Percentiles rank a stretch among this genome's conserved stretches.
Evolutionary conservation across 2,329 filamentous ascomycete species (phyloP).

Genomic region (Paraphoma sp.): DNA sequence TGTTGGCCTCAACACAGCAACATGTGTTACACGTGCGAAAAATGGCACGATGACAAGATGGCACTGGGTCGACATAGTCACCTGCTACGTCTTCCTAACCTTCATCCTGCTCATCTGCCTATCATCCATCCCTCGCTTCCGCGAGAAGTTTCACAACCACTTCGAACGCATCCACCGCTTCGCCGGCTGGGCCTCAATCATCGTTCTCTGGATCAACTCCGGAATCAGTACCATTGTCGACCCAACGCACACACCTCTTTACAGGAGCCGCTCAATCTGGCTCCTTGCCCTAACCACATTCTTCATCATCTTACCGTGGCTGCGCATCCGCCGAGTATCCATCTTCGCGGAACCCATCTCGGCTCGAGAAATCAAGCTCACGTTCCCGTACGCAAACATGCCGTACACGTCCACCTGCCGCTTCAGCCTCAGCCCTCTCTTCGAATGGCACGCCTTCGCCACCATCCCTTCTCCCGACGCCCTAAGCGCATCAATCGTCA

Average conservation of each 20-base stretch:
- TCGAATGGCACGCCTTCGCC: slow-evolving; percentile 49
- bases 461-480: slow-evolving; percentile 32
- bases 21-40: background rate
- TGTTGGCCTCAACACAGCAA: slow-evolving; percentile 36
- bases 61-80: slow-evolving; percentile 25
- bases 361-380: slow-evolving; percentile 72
- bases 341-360: slow-evolving; percentile 73
- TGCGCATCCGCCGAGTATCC: slow-evolving; percentile 70
- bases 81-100: slow-evolving; percentile 18
- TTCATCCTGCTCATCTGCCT: slow-evolving; percentile 32
- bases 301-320: slow-evolving; percentile 75
- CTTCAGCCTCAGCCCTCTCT: slow-evolving; percentile 24
- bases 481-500: slow-evolving; percentile 26
- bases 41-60: slow-evolving; percentile 15
- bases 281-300: slow-evolving; percentile 69
- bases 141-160: slow-evolving; percentile 36
- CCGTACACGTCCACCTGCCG: slow-evolving; percentile 30
- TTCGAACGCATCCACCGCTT: slow-evolving; percentile 47
- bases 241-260: slow-evolving; percentile 2
- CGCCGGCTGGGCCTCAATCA: slow-evolving; percentile 38
- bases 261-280: slow-evolving; percentile 60
- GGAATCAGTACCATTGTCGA: slow-evolving; percentile 15
- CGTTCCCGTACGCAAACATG: slow-evolving; percentile 46
- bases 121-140: slow-evolving; percentile 31
- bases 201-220: slow-evolving; percentile 34